phyloP scores from a whole-genome alignment of 192 early-diverging fungal species.

The Blastocladiella britannica region DNA sequence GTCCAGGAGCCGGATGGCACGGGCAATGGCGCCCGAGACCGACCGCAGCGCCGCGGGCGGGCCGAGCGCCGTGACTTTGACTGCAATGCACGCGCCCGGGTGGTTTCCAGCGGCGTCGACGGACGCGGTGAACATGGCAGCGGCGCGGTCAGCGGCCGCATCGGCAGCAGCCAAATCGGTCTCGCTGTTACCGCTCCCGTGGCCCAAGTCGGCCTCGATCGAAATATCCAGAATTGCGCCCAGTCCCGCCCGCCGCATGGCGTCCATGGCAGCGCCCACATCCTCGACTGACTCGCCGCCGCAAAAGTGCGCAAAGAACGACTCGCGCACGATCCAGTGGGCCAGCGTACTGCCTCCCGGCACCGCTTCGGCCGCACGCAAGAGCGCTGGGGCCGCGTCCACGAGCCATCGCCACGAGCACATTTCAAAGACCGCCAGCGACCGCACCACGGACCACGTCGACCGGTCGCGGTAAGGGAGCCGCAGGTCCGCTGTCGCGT shows the following conservation, averaged over 20 bases:
- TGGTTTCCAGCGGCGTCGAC: slow-evolving; percentile 18
- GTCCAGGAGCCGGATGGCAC: slow-evolving; percentile 11
- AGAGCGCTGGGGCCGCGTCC: background rate
- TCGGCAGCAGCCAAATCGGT: too few species aligned
- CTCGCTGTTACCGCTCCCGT: too few species aligned
- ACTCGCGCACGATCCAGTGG: background rate
- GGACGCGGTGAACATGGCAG: slow-evolving; percentile 18
- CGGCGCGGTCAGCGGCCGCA: too few species aligned
- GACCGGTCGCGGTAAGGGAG: background rate
- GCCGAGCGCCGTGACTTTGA: slow-evolving; percentile 25
- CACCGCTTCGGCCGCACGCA: background rate
- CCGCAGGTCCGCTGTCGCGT: background rate
- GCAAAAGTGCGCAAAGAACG: slow-evolving; percentile 11
- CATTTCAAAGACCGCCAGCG: background rate
- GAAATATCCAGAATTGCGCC: slow-evolving; percentile 74
- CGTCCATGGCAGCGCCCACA: slow-evolving; percentile 60
- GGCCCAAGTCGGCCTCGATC: slow-evolving; percentile 65
- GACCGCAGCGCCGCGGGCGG: slow-evolving; percentile 17
- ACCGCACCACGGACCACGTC: background rate
- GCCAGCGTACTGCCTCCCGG: background rate
- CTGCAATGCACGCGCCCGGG: slow-evolving; percentile 23
- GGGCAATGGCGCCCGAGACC: slow-evolving; percentile 15
- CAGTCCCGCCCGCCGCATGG: slow-evolving; percentile 37
- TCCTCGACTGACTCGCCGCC: slow-evolving; percentile 71
- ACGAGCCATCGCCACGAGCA: background rate